Percentiles rank a stretch among this genome's conserved stretches.
Conservation (phyloP, 2,329 filamentous ascomycete species). For the Parascedosporium putredinis region DNA sequence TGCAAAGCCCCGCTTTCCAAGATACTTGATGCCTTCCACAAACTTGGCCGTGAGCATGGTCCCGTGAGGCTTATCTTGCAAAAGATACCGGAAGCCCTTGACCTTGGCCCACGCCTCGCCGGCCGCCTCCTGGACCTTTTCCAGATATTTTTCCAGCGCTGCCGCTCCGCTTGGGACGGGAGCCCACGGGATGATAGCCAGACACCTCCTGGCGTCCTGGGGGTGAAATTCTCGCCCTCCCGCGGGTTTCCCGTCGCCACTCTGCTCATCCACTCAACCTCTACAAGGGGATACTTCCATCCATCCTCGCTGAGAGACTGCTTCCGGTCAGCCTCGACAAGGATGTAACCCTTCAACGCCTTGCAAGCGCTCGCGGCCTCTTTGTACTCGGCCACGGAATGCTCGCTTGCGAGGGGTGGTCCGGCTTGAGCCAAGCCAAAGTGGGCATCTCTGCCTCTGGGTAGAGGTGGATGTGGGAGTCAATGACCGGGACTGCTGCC, state of each 20-base stretch:
- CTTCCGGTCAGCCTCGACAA: conserved; percentile 72
- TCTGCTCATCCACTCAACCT: conserved; percentile 58
- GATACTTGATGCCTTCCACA: conserved; percentile 53
- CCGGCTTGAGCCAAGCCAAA: conserved; percentile 58
- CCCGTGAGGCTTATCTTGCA: conserved; percentile 65
- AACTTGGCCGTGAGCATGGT: conserved; percentile 55
- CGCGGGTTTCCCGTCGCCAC: conserved; percentile 51
- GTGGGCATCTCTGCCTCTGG: conserved; percentile 54
- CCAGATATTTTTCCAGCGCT: conserved; percentile 56
- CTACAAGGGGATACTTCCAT: conserved; percentile 59
- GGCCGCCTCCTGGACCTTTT: conserved; percentile 46
- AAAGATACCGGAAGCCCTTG: conserved; percentile 70
- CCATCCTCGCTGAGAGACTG: conserved; percentile 46
- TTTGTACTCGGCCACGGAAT: conserved; percentile 55
- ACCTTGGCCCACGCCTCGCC: conserved; percentile 57
- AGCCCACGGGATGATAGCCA: conserved; percentile 76
- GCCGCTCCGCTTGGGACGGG: conserved; percentile 57
- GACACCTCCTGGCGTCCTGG: conserved; percentile 39
- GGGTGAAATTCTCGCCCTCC: conserved; percentile 37
- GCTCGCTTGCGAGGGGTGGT: conserved; percentile 51
- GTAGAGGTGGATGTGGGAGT: conserved; percentile 88
- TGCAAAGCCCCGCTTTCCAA: conserved; percentile 51
- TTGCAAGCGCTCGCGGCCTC: conserved; percentile 28
- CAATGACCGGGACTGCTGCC: conserved; percentile 56
- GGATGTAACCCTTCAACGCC: conserved; percentile 60